Conservation (phyloP, 371 early-diverging fungal species). For the Mucor irregularis region DNA sequence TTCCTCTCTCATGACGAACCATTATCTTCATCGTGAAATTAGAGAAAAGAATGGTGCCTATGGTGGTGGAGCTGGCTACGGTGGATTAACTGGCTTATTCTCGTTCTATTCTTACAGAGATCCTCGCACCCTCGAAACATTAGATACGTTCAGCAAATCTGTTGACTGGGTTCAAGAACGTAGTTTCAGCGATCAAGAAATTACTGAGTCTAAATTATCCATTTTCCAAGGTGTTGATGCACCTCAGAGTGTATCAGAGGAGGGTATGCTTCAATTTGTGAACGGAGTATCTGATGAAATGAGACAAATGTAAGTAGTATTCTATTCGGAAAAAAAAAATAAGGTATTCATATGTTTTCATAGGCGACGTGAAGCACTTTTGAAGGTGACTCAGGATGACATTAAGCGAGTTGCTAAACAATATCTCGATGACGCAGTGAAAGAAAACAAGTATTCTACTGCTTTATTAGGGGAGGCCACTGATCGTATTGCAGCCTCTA, state of each 20-base stretch:
- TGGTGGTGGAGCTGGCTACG: conserved; percentile 86
- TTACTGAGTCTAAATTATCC: conserved; percentile 92
- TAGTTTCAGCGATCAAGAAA: conserved; percentile 61
- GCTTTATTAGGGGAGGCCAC: conserved; percentile 49
- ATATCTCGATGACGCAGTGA: conserved; percentile 54
- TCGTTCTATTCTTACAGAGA: conserved; percentile 94
- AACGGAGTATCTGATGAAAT: conserved; percentile 83
- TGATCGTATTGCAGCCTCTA: conserved; percentile 28
- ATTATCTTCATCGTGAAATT: conserved; percentile 90
- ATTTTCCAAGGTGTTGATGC: conserved; percentile 84
- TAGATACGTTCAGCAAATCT: conserved; percentile 67
- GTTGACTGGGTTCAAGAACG: conserved; percentile 68
- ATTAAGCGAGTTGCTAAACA: conserved; percentile 71
- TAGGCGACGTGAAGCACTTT: conserved; percentile 77
- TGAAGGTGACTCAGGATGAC: conserved; percentile 70
- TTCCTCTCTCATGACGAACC: conserved; percentile 79
- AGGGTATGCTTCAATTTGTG: conserved; percentile 80
- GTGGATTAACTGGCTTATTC: conserved; percentile 75
- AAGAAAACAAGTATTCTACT: conserved; percentile 25
- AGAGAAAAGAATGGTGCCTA: conserved; percentile 97
- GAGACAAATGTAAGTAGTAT: conserved; percentile 68
- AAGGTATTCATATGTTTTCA: neutral
- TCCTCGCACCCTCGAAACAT: conserved; percentile 76
- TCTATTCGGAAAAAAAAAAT: too few species aligned
- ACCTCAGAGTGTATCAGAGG: conserved; percentile 82